A percentile compares a stretch with the other conserved stretches of the same genome.
Conservation (phyloP, 176 grass and related monocot species). For the Chrysopogon serrulatus region DNA sequence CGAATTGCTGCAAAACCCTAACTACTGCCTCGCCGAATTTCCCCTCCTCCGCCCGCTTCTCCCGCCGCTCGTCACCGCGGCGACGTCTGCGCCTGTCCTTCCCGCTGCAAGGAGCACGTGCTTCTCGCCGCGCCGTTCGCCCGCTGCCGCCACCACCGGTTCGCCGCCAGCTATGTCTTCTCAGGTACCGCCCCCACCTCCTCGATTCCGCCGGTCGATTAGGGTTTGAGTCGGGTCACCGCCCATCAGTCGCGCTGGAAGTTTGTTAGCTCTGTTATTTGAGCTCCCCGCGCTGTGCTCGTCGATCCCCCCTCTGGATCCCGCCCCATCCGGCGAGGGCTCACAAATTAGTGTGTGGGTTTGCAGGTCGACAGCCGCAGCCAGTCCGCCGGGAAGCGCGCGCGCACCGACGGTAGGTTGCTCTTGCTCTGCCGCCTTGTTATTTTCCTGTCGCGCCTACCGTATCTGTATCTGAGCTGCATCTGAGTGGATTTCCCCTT, state of each 20-base stretch:
- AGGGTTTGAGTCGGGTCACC: not conserved
- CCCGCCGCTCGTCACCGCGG: not conserved
- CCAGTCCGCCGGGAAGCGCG: slow-evolving; percentile 74
- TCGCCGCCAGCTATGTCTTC: slow-evolving; percentile 37
- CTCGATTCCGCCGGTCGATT: not conserved
- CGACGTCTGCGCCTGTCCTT: not conserved
- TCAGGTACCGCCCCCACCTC: slow-evolving; percentile 30
- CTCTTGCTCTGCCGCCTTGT: not conserved
- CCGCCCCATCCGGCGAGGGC: not conserved
- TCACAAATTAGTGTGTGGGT: not conserved
- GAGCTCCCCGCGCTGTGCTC: not conserved
- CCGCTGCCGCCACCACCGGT: not conserved
- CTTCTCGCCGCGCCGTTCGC: not conserved
- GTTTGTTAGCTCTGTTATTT: not conserved
- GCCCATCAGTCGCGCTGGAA: not conserved
- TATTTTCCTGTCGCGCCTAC: not conserved
- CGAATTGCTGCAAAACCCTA: slow-evolving; percentile 31
- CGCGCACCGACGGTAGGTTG: slow-evolving; percentile 72
- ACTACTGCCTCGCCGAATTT: slow-evolving; percentile 14
- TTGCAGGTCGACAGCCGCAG: slow-evolving; percentile 65
- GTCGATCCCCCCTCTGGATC: not conserved
- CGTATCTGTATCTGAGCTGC: not conserved
- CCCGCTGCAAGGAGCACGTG: not conserved
- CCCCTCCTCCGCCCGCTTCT: not conserved
- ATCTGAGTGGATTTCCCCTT: slow-evolving; percentile 2